Conservation (phyloP, 345 rosid genomes). For the Pistacia integerrima region DNA sequence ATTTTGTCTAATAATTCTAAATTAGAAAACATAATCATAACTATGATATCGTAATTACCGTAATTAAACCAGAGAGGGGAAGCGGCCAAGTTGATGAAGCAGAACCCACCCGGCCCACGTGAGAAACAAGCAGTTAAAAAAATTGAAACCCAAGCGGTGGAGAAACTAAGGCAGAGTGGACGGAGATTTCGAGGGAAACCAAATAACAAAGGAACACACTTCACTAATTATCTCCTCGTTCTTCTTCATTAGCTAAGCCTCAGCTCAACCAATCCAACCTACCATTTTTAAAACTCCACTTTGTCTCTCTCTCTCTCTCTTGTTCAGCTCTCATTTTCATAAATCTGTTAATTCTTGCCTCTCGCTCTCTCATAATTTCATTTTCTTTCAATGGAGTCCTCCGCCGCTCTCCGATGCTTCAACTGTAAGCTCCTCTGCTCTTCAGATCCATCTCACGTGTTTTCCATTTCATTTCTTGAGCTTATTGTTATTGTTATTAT, state of each 20-base stretch:
- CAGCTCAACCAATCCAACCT: not conserved
- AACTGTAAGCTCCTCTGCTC: slow-evolving; percentile 45
- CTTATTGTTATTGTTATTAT: no score
- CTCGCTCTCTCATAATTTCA: not conserved
- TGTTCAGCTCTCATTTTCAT: not conserved
- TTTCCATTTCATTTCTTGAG: no score
- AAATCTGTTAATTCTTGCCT: not conserved
- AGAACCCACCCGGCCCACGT: slow-evolving; percentile 12
- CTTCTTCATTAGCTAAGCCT: not conserved
- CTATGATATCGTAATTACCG: not conserved
- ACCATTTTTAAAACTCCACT: no score
- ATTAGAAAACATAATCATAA: no score
- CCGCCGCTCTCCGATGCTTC: slow-evolving; percentile 64
- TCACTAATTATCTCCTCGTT: not conserved
- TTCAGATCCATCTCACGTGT: not conserved
- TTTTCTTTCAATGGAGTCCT: slow-evolving; percentile 64
- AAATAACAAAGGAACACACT: not conserved
- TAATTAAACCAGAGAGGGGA: not conserved
- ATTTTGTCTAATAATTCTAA: no score
- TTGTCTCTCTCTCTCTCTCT: no score
- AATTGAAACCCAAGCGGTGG: slow-evolving; percentile 14
- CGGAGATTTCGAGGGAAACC: slow-evolving; percentile 41
- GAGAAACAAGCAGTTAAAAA: not conserved
- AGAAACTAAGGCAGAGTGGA: slow-evolving; percentile 34
- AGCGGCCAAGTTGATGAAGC: not conserved